A percentile compares a stretch with the other conserved stretches of the same genome.
These are phyloP conservation scores for Phanerochaete sordida DNA, from an alignment of 768 basidiomycete genomes.

Conservation along the genomic window DNA sequence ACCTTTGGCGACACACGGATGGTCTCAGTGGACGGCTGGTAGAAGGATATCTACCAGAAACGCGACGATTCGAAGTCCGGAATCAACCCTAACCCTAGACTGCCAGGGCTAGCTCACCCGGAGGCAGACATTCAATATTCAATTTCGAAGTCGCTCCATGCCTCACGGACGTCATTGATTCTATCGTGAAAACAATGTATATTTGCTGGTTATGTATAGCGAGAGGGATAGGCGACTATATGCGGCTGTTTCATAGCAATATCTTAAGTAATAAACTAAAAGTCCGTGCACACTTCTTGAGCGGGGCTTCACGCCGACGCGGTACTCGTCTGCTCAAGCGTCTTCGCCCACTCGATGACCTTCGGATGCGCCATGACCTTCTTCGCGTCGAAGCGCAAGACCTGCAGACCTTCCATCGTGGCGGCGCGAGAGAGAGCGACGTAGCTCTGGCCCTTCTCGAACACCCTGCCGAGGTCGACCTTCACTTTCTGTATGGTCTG, in stretches of 20 bases:
- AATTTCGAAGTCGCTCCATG: too few relatives aligned
- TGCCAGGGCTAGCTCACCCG: too few relatives aligned
- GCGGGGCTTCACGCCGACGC: neutral
- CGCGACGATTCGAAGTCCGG: too few relatives aligned
- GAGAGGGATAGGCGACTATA: too few relatives aligned
- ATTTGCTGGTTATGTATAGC: too few relatives aligned
- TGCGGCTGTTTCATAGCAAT: neutral
- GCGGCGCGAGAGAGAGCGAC: conserved; percentile 52
- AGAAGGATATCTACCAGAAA: too few relatives aligned
- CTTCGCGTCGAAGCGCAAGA: conserved; percentile 48
- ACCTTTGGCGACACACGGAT: too few relatives aligned
- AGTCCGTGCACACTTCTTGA: neutral
- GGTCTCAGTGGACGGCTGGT: too few relatives aligned
- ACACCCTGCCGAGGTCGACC: conserved; percentile 63
- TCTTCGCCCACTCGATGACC: conserved; percentile 41
- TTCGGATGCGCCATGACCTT: conserved; percentile 45
- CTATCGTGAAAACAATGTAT: too few relatives aligned
- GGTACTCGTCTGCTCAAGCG: conserved; percentile 15
- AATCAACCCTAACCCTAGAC: too few relatives aligned
- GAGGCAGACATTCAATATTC: too few relatives aligned
- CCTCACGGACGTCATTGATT: too few relatives aligned
- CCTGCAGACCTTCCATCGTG: conserved; percentile 50
- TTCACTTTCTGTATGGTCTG: conserved; percentile 67
- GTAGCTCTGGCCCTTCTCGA: conserved; percentile 54
- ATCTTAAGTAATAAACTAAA: neutral